A percentile compares a stretch with the other conserved stretches of the same genome.
Evolutionary conservation across 2,329 filamentous ascomycete genomes (phyloP).

Genomic region (Paraphoma chrysanthemicola): DNA sequence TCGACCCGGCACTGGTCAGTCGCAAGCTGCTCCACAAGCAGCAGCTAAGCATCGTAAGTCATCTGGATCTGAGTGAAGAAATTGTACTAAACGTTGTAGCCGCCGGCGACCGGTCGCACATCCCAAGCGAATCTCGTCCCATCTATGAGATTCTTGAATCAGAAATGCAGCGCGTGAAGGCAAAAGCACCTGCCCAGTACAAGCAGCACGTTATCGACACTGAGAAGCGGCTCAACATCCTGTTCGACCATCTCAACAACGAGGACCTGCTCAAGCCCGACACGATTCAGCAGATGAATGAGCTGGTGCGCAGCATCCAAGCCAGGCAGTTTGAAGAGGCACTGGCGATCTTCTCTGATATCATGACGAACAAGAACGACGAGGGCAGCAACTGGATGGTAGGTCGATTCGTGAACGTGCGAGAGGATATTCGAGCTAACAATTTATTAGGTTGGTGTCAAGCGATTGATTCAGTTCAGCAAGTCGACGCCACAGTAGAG

Average conservation of each 20-base stretch:
- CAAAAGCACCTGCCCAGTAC: slow-evolving; percentile 85
- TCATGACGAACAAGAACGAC: slow-evolving; percentile 57
- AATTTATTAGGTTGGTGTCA: slow-evolving; percentile 41
- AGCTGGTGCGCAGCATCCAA: slow-evolving; percentile 57
- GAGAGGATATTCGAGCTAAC: slow-evolving; percentile 7
- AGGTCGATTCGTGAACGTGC: slow-evolving; percentile 31
- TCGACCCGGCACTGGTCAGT: slow-evolving; percentile 57
- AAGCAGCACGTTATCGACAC: slow-evolving; percentile 90
- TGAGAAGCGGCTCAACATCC: slow-evolving; percentile 86
- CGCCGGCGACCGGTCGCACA: slow-evolving; percentile 87
- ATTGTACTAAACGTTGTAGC: slow-evolving; percentile 47
- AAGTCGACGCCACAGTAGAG: slow-evolving; percentile 35
- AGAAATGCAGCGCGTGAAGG: slow-evolving; percentile 88
- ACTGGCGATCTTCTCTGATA: slow-evolving; percentile 51
- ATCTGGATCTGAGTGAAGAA: neutral
- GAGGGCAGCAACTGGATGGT: slow-evolving; percentile 61
- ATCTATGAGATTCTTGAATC: slow-evolving; percentile 81
- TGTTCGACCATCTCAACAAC: slow-evolving; percentile 99
- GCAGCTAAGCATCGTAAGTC: slow-evolving; percentile 74
- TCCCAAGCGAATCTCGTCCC: slow-evolving; percentile 75
- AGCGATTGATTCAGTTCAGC: slow-evolving; percentile 48
- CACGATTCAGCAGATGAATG: slow-evolving; percentile 71
- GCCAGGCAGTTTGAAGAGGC: slow-evolving; percentile 55
- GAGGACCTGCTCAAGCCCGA: slow-evolving; percentile 84
- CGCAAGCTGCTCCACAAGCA: slow-evolving; percentile 57